Percentiles rank a stretch among this genome's conserved stretches.
phyloP scores from a whole-genome alignment of 1,139 yeast species.

The Saccharomyces pastorianus region DNA sequence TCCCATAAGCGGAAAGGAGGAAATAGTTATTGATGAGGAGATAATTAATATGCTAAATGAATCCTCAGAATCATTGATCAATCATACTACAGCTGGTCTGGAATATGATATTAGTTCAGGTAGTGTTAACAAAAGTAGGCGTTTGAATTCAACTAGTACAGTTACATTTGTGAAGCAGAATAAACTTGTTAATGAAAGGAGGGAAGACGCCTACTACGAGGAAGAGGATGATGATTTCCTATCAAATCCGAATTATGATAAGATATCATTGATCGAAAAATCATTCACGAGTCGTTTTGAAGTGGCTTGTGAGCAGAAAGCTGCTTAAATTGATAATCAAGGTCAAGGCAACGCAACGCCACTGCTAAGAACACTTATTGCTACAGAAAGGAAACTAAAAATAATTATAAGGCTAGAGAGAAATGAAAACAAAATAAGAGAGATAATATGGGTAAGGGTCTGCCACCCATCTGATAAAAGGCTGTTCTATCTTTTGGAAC shows the following conservation, averaged over 20 bases:
- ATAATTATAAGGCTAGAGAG: background rate
- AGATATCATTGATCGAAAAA: background rate
- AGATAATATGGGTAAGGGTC: background rate
- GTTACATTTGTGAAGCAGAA: background rate
- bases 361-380: background rate
- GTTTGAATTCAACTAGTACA: background rate
- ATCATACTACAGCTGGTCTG: background rate
- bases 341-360: background rate
- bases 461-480: background rate
- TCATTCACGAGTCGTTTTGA: background rate
- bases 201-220: background rate
- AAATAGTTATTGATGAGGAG: background rate
- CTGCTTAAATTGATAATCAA: background rate
- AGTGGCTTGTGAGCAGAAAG: background rate
- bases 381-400: background rate
- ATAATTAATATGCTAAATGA: background rate
- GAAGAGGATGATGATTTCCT: constrained; percentile 11
- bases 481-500: background rate
- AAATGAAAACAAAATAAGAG: background rate
- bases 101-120: background rate
- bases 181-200: background rate
- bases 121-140: background rate
- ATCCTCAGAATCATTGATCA: background rate
- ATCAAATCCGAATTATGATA: constrained; percentile 7
- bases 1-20: background rate